Evolutionary conservation across 768 basidiomycete genomes (phyloP), one percentile per base, ranked within the genome.

Genomic region (Leccinum barrowsii): DNA sequence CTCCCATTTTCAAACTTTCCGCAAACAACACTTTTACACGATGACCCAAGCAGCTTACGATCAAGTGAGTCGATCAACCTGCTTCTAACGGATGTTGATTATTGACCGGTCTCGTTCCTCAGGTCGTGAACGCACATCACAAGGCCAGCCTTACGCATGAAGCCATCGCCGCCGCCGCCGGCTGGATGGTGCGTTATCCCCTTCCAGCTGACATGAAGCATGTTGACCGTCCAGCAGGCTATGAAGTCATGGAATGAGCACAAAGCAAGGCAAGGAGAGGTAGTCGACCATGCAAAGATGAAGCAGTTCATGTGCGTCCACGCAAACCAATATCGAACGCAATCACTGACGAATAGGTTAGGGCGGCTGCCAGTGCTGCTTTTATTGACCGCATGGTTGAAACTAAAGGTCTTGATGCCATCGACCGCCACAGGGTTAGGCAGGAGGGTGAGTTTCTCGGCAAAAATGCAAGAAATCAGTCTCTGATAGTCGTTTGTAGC

Each of bases 161-260:
- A 72, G 68, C 89, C 46, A 78, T 90, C 60, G 84, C 85, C 50
- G 86, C 74, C 44, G 88, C 88, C 48, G 87, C 86, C 6, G 71
- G 84, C 28, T 89, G 78, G 71, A 85, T 84, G 78, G 85, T 82
- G 35, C 12, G 71, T 51, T 17, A 1, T 28, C 15, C 19, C n/a
- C 28, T 26, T 6, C 4, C 24, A 46, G n/a, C 13, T 34, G 4
- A 42, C 19, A 53, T 7, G 22, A 15, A 6, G n/a, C 19, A 19
- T 35, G 2, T 52, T 59, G 32, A 63, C 32, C 47, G 13, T 44
- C 30, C 30, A n/a, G 12, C 58, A 85, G 85, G 87, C 87, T 57
- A 79, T 79, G 50, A 88, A 86, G 68, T 80, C 82, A 2, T 89
- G 82, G 66, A 78, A 89, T 62, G 62, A 82, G 0, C 88, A 90